These are phyloP conservation scores for Millerozyma acaciae DNA, from an alignment of 805 yeast genomes.

Conservation along the genomic window DNA sequence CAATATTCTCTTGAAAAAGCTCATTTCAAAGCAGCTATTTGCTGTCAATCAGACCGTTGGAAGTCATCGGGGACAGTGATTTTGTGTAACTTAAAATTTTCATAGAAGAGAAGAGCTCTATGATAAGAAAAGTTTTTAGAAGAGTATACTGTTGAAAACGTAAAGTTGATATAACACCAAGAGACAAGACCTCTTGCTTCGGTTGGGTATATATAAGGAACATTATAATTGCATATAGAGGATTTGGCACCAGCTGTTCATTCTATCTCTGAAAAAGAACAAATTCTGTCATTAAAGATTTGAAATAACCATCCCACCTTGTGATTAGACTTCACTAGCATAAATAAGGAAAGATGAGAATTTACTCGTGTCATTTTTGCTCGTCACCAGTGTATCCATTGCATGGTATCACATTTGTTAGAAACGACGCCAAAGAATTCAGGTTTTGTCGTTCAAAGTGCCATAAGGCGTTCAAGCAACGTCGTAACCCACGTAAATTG, in stretches of 20 bases:
- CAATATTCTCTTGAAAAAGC: too few species aligned
- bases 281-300: not conserved
- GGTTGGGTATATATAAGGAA: too few species aligned
- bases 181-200: too few species aligned
- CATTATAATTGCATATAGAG: too few species aligned
- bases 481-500: constrained; percentile 97
- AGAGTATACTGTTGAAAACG: too few species aligned
- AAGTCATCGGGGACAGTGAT: not conserved
- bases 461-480: constrained; percentile 94
- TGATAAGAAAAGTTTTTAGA: constrained; percentile 1
- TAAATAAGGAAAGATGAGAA: constrained; percentile 54
- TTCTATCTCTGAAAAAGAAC: not conserved
- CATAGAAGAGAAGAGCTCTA: constrained; percentile 1
- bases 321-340: not conserved
- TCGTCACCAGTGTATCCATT: constrained; percentile 84
- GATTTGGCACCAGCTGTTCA: not conserved
- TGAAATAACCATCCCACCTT: not conserved
- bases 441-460: constrained; percentile 97
- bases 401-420: constrained; percentile 95
- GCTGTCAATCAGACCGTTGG: too few species aligned
- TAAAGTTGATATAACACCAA: too few species aligned
- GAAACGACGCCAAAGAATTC: constrained; percentile 97
- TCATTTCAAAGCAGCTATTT: too few species aligned
- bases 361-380: constrained; percentile 91
- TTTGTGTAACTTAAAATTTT: constrained; percentile 3